Conservation (phyloP, 306 rosid genomes). For the Quillaja saponaria region DNA sequence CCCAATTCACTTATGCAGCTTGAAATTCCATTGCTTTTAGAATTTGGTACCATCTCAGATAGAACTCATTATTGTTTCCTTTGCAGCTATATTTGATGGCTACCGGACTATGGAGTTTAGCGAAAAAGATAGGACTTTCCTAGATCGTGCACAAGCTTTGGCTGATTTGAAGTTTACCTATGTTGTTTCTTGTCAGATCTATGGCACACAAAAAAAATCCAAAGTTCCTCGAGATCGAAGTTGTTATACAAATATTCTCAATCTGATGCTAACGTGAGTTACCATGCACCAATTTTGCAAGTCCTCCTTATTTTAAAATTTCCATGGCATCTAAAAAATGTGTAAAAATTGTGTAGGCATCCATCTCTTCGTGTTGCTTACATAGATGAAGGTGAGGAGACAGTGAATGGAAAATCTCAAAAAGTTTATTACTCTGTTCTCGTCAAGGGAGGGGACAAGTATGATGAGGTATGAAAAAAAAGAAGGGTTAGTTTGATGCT, state of each 20-base stretch:
- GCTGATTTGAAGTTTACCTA: constrained; percentile 92
- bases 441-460: constrained; percentile 90
- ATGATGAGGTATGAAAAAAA: constrained; percentile 75
- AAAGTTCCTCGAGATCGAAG: constrained; percentile 47
- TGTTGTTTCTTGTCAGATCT: constrained; percentile 92
- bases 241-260: constrained; percentile 66
- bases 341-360: constrained; percentile 49
- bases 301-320: constrained; percentile 16
- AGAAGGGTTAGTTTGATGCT: constrained; percentile 10
- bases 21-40: constrained; percentile 13
- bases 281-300: constrained; percentile 22
- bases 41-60: neutral
- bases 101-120: constrained; percentile 29
- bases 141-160: constrained; percentile 64
- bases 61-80: constrained; percentile 25
- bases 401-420: constrained; percentile 46
- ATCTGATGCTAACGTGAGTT: constrained; percentile 78
- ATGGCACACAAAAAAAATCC: constrained; percentile 79
- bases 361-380: constrained; percentile 90
- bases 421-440: constrained; percentile 76
- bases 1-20: constrained; percentile 12
- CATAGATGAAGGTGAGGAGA: constrained; percentile 75
- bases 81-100: constrained; percentile 54
- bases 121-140: constrained; percentile 28
- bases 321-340: constrained; percentile 32